Conservation (phyloP, 257 asterid genomes). For the Solanum boliviense region DNA sequence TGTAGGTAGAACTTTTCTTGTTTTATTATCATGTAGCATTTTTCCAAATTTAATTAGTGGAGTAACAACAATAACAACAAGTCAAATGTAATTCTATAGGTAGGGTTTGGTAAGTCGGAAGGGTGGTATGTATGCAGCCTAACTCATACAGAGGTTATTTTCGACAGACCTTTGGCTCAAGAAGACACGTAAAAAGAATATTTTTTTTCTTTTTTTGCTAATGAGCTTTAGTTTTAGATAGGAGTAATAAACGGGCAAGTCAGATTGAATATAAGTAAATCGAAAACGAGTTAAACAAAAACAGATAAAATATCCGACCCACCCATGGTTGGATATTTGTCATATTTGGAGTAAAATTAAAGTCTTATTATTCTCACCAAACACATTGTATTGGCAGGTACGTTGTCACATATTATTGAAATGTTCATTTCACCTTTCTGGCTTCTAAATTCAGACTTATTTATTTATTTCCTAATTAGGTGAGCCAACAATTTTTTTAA, state of each 20-base stretch:
- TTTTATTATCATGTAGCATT: background rate
- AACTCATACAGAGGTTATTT: too few species aligned
- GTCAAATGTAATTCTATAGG: background rate
- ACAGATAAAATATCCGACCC: background rate
- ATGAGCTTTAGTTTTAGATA: background rate
- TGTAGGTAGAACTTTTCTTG: background rate
- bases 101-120: too few species aligned
- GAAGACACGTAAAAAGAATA: too few species aligned
- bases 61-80: background rate
- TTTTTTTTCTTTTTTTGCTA: background rate
- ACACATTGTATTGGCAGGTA: slow-evolving; percentile 13
- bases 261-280: background rate
- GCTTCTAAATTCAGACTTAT: slow-evolving; percentile 32
- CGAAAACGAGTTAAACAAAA: background rate
- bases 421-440: slow-evolving; percentile 46
- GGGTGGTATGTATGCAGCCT: too few species aligned
- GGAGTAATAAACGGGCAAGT: background rate
- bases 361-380: slow-evolving; percentile 39
- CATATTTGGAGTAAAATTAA: slow-evolving; percentile 17
- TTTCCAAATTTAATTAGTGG: background rate
- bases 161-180: background rate
- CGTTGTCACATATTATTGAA: slow-evolving; percentile 12
- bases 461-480: background rate
- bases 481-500: background rate
- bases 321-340: background rate